phyloP scores from a whole-genome alignment of 2,329 filamentous ascomycete genomes.

The Pochonia chlamydosporia region DNA sequence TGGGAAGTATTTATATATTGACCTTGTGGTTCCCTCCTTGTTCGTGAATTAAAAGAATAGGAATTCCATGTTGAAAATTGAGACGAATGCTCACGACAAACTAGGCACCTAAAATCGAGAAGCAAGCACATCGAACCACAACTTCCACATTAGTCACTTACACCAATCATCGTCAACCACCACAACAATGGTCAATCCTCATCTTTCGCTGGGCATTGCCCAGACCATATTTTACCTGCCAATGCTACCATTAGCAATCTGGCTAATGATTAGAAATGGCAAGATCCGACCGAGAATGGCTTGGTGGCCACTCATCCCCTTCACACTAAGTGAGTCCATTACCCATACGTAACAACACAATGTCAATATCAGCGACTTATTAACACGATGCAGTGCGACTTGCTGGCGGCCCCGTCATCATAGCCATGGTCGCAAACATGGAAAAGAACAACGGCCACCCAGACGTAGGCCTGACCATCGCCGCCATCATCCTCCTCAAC shows the following conservation, averaged over 20 bases:
- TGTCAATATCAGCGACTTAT: background rate
- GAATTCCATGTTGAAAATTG: too few relatives aligned
- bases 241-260: slow-evolving; percentile 17
- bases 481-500: slow-evolving; percentile 21
- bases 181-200: slow-evolving; percentile 13
- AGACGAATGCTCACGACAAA: too few relatives aligned
- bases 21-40: too few relatives aligned
- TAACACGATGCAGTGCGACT: slow-evolving; percentile 17
- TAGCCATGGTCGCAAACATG: slow-evolving; percentile 15
- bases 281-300: slow-evolving; percentile 20
- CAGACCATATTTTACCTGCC: slow-evolving; percentile 21
- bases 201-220: slow-evolving; percentile 18
- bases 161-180: background rate
- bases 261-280: slow-evolving; percentile 19
- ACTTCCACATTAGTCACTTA: background rate
- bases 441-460: background rate
- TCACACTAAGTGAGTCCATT: slow-evolving; percentile 15
- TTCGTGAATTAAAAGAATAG: too few relatives aligned
- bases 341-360: background rate
- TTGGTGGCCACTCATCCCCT: slow-evolving; percentile 20
- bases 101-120: too few relatives aligned
- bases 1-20: too few relatives aligned
- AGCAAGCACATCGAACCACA: too few relatives aligned
- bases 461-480: slow-evolving; percentile 16
- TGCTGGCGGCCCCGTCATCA: slow-evolving; percentile 20